Percentiles rank a stretch among this genome's conserved stretches.
phyloP scores from a whole-genome alignment of 2,329 filamentous ascomycete species.

The Zymoseptoria tritici region DNA sequence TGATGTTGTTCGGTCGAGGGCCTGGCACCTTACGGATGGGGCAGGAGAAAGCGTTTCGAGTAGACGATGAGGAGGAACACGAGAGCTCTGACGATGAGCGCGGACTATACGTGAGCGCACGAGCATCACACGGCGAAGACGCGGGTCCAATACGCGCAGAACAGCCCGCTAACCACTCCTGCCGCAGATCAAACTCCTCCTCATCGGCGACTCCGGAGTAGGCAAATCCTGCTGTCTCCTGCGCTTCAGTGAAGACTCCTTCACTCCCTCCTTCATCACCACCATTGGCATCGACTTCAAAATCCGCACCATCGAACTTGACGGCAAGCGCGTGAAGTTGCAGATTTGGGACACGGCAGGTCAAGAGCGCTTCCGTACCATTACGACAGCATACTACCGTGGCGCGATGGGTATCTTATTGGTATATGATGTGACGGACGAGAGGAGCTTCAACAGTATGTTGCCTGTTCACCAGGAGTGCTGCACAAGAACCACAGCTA shows the following conservation, averaged over 20 bases:
- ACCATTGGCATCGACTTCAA: conserved; percentile 99
- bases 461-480: conserved; percentile 9
- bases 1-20: background rate
- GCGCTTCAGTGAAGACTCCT: conserved; percentile 94
- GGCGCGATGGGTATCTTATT: conserved; percentile 97
- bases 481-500: background rate
- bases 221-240: conserved; percentile 96
- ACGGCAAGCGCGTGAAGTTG: conserved; percentile 96
- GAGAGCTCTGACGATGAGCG: too few species aligned
- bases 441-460: conserved; percentile 90
- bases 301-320: conserved; percentile 96
- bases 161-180: conserved; percentile 10
- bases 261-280: conserved; percentile 95
- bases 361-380: conserved; percentile 96
- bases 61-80: background rate
- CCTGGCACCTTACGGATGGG: background rate
- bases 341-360: conserved; percentile 99
- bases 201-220: conserved; percentile 94
- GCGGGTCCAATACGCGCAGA: background rate
- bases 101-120: too few species aligned
- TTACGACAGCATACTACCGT: conserved; percentile 97
- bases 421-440: conserved; percentile 97
- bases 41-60: background rate
- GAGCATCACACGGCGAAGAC: background rate
- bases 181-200: conserved; percentile 81